Conservation (phyloP, 2,329 filamentous ascomycete species). For the Basipetospora chlamydospora region DNA sequence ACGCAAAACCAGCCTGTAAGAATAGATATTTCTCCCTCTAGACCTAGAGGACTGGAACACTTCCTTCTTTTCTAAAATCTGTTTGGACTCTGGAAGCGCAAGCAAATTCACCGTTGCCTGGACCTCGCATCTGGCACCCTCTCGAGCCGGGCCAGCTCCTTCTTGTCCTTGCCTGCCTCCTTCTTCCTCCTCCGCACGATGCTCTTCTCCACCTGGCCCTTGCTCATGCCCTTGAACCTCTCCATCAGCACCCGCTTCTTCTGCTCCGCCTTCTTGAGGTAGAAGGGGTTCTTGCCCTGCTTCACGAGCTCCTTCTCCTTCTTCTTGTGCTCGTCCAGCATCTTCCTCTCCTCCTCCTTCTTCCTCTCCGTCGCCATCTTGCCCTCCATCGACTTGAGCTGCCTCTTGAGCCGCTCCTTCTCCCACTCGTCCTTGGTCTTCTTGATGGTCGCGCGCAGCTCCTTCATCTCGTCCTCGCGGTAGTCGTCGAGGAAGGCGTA, state of each 20-base stretch:
- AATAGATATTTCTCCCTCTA: background rate
- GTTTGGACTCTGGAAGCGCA: background rate
- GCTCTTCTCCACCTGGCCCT: constrained; percentile 66
- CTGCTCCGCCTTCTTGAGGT: constrained; percentile 81
- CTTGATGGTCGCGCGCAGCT: constrained; percentile 54
- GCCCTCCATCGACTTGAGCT: constrained; percentile 66
- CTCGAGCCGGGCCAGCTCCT: constrained; percentile 38
- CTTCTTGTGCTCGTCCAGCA: constrained; percentile 62
- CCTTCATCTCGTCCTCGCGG: constrained; percentile 65
- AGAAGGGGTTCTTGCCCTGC: constrained; percentile 86
- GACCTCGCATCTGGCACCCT: constrained; percentile 11
- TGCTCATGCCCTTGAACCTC: constrained; percentile 70
- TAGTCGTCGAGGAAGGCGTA: constrained; percentile 87
- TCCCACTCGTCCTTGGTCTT: constrained; percentile 46
- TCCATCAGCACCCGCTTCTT: constrained; percentile 74
- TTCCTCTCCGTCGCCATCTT: constrained; percentile 54
- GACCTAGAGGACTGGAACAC: background rate
- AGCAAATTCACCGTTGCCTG: constrained; percentile 1
- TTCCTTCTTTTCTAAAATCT: background rate
- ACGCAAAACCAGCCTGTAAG: no score
- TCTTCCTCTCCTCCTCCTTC: constrained; percentile 53
- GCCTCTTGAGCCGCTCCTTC: constrained; percentile 57
- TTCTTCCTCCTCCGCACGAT: constrained; percentile 87
- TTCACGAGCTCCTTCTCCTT: constrained; percentile 73
- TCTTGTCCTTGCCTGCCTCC: constrained; percentile 72